Evolutionary conservation across 208 protist genomes (phyloP).

Genomic region (Leishmania tarentolae): DNA sequence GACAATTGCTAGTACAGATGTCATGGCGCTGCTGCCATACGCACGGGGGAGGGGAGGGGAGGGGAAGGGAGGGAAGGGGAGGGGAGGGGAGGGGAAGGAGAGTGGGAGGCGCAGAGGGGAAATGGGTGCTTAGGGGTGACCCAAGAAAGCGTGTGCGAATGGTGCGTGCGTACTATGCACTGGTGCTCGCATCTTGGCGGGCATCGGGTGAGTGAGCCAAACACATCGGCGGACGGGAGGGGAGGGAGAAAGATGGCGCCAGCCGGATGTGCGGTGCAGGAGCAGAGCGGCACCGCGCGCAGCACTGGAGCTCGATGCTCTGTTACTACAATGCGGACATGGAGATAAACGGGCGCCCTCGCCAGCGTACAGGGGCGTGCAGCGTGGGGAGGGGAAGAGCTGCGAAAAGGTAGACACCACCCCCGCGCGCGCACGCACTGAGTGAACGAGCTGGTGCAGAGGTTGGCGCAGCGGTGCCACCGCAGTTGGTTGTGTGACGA

Average conservation of each 20-base stretch:
- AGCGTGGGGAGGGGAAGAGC: neutral
- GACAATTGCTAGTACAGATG: constrained; percentile 45
- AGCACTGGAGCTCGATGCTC: neutral
- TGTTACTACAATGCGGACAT: neutral
- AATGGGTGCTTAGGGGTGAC: neutral
- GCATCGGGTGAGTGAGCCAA: neutral
- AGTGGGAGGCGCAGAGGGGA: neutral
- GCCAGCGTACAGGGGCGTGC: neutral
- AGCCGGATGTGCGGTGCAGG: neutral
- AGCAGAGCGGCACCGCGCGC: neutral
- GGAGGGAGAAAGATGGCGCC: neutral
- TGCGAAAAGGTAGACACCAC: too few species aligned
- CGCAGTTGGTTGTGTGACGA: neutral
- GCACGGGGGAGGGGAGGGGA: neutral
- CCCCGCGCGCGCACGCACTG: neutral
- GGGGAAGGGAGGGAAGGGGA: neutral
- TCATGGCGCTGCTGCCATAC: constrained; percentile 16
- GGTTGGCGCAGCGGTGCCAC: neutral
- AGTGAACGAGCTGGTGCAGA: neutral
- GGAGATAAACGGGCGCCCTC: neutral
- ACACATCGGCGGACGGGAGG: neutral
- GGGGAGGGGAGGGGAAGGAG: neutral
- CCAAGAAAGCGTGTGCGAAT: neutral
- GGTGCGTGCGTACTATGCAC: neutral
- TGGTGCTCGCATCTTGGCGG: neutral